A percentile compares a stretch with the other conserved stretches of the same genome.
Evolutionary conservation across 805 yeast species (phyloP).

Genomic region (Kluyveromyces nonfermentans): DNA sequence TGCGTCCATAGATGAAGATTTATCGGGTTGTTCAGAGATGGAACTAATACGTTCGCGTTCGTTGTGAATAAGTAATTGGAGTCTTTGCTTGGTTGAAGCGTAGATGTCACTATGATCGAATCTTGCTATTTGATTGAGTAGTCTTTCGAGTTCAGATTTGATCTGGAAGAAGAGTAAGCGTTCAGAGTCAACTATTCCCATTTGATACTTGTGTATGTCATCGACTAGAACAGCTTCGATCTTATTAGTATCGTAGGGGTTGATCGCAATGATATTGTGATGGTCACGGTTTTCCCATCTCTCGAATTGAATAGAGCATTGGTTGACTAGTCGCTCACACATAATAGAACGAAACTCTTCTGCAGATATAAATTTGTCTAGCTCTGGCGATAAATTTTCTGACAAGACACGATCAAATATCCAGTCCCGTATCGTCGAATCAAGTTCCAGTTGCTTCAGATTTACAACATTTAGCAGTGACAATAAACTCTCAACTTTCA

Average conservation of each 20-base stretch:
- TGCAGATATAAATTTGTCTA: background rate
- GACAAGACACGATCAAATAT: background rate
- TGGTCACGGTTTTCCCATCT: background rate
- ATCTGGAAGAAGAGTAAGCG: background rate
- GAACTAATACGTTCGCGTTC: background rate
- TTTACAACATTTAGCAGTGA: background rate
- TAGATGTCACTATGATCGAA: background rate
- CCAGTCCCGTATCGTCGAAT: background rate
- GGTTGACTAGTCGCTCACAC: background rate
- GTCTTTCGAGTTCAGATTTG: background rate
- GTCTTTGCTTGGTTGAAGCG: background rate
- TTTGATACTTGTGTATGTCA: background rate
- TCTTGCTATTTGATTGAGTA: background rate
- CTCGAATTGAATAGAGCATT: background rate
- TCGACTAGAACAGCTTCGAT: background rate
- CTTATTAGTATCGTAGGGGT: constrained; percentile 2
- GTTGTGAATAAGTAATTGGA: background rate
- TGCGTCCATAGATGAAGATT: background rate
- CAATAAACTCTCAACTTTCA: background rate
- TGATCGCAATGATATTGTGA: background rate
- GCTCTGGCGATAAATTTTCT: background rate
- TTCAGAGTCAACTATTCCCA: background rate
- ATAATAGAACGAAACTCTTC: background rate
- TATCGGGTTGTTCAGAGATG: background rate
- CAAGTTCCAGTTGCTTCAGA: background rate